Evolutionary conservation across 1,284 basidiomycete species (phyloP).

Genomic region (Gomphus bonarii): DNA sequence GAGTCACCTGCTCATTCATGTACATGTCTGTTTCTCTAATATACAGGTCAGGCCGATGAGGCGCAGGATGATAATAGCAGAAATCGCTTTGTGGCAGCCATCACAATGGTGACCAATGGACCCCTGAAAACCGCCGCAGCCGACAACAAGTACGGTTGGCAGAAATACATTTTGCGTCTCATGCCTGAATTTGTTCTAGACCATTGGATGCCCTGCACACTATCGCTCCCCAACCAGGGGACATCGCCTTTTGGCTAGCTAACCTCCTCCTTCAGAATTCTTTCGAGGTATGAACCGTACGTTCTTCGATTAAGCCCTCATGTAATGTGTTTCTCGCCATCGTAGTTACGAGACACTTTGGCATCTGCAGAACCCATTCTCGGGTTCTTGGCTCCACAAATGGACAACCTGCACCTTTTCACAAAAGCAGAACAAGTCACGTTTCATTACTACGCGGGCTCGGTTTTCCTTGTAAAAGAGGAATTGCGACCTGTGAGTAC

Average conservation of each 20-base stretch:
- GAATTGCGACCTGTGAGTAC: slow-evolving; percentile 6
- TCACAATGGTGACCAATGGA: slow-evolving; percentile 9
- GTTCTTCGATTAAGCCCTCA: background rate
- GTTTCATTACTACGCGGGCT: slow-evolving; percentile 11
- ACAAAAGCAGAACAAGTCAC: slow-evolving; percentile 11
- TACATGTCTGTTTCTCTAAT: background rate
- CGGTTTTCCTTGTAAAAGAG: slow-evolving; percentile 8
- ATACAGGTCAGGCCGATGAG: background rate
- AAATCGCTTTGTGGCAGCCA: slow-evolving; percentile 9
- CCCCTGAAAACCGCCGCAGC: slow-evolving; percentile 9
- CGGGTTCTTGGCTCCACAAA: slow-evolving; percentile 5
- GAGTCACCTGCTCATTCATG: background rate
- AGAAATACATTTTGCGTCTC: background rate
- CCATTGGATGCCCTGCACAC: slow-evolving; percentile 1
- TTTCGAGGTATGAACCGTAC: slow-evolving; percentile 3
- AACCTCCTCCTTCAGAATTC: slow-evolving; percentile 8
- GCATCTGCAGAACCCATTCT: slow-evolving; percentile 10
- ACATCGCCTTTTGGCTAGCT: slow-evolving; percentile 9
- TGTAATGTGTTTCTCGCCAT: background rate
- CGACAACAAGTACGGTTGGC: slow-evolving; percentile 3
- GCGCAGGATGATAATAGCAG: slow-evolving; percentile 9
- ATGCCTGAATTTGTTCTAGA: background rate
- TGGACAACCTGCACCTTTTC: slow-evolving; percentile 9
- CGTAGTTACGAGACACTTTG: slow-evolving; percentile 8
- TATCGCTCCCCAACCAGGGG: slow-evolving; percentile 2